phyloP scores from a whole-genome alignment of 129 eudicot genomes.

The Scalesia atractyloides region DNA sequence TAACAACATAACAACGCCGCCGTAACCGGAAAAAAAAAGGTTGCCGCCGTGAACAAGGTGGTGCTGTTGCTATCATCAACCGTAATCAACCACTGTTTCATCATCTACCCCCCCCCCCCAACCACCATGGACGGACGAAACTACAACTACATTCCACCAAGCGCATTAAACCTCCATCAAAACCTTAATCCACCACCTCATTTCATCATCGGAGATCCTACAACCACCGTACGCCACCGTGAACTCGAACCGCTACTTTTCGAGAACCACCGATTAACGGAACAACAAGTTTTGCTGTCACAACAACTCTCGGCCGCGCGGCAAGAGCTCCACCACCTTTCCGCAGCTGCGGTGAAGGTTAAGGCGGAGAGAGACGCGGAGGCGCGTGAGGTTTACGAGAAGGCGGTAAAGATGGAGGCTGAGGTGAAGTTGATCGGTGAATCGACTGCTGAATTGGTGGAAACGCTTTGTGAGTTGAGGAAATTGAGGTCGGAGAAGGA shows the following conservation, averaged over 20 bases:
- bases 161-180: slow-evolving; percentile 15
- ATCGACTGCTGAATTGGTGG: slow-evolving; percentile 37
- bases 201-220: slow-evolving; percentile 40
- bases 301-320: slow-evolving; percentile 50
- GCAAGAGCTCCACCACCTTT: slow-evolving; percentile 54
- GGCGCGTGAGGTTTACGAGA: slow-evolving; percentile 49
- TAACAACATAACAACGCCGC: slow-evolving; percentile 1
- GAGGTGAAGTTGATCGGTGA: slow-evolving; percentile 40
- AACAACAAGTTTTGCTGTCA: slow-evolving; percentile 45
- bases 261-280: slow-evolving; percentile 56
- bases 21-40: slow-evolving; percentile 3
- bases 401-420: slow-evolving; percentile 40
- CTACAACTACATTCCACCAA: slow-evolving; percentile 19
- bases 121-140: slow-evolving; percentile 20
- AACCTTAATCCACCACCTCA: slow-evolving; percentile 20
- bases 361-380: slow-evolving; percentile 56
- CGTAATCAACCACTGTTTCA: slow-evolving; percentile 6
- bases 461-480: slow-evolving; percentile 44
- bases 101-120: neutral
- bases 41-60: neutral
- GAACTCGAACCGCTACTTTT: slow-evolving; percentile 48
- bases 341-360: slow-evolving; percentile 38
- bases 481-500: slow-evolving; percentile 50
- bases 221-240: slow-evolving; percentile 32
- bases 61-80: neutral